Evolutionary conservation across 2,329 filamentous ascomycete species (phyloP).

Genomic region (Decorospora gaudefroyi): DNA sequence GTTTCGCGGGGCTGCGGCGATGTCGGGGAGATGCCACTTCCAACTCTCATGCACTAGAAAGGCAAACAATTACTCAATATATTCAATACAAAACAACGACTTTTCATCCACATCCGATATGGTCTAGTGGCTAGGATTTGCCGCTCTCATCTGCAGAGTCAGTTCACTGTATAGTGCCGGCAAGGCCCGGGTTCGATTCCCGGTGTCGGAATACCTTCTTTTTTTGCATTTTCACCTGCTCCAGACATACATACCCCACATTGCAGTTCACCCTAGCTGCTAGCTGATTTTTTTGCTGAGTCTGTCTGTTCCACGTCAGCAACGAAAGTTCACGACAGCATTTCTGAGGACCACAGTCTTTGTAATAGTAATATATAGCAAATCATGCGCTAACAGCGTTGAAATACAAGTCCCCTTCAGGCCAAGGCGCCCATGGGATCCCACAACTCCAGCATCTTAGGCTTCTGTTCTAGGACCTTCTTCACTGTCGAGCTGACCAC

Average conservation of each 20-base stretch:
- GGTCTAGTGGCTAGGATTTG: slow-evolving; percentile 45
- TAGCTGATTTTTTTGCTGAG: no score
- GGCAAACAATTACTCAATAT: no score
- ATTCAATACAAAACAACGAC: not conserved
- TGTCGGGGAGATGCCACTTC: no score
- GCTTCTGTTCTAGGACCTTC: slow-evolving; percentile 71
- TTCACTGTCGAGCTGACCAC: slow-evolving; percentile 63
- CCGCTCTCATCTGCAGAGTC: slow-evolving; percentile 39
- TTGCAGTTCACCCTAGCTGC: no score
- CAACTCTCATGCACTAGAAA: not conserved
- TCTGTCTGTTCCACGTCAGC: no score
- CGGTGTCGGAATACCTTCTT: slow-evolving; percentile 36
- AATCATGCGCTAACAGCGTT: no score
- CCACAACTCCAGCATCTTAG: slow-evolving; percentile 68
- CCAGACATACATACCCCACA: no score
- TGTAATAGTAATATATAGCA: no score
- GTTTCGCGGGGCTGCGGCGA: slow-evolving; percentile 31
- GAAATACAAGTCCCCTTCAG: slow-evolving; percentile 10
- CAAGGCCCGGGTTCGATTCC: slow-evolving; percentile 46
- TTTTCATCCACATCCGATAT: slow-evolving; percentile 18
- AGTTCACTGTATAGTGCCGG: slow-evolving; percentile 32
- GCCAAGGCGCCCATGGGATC: slow-evolving; percentile 79
- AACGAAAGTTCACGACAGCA: no score
- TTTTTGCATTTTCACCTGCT: not conserved
- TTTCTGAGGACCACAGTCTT: no score